Evolutionary conservation across 345 rosid genomes (phyloP), one percentile per base, ranked within the genome.

Genomic region (Toxicodendron radicans): DNA sequence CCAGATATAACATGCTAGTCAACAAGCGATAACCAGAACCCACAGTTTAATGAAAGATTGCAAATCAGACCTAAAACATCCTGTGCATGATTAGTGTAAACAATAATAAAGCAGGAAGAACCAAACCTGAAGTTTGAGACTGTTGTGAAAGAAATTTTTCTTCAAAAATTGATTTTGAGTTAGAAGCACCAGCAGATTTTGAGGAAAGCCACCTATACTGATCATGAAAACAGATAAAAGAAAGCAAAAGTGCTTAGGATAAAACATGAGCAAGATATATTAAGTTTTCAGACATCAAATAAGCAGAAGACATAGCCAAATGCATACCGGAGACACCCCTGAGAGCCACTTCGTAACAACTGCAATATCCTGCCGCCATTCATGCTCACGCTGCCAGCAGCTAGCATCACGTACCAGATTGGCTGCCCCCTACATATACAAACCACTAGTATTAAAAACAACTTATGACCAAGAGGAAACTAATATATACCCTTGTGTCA

Each of bases 151-250:
- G 92, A 73, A 93, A 95, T 79, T 93, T 95, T 84, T 95, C 99
- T 88, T 93, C 99, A 74, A 95, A 91, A 64, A 89, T 84, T 75
- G 98, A 89, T 82, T 89, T 91, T 27, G 89, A 59, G 77, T 79
- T 90, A 59, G 88, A 62, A 21, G 81, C 75, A 82, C 81, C 73
- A 80, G 85, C 84, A 61, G 97, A 87, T 85, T 91, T 93, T 75
- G 97, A 88, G 72, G 99, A 95, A 83, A 95, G 91, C 99, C 99
- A 93, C 93, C 93, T 90, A 87, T 95, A 95, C 99, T 95, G 97
- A 82, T 80, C 84, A 76, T 80, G 56, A 24, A 71, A 53, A 82
- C 68, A 83, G 69, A 62, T 27, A 60, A 84, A 74, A 72, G 64
- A 81, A 65, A 57, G 20, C 49, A 20, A 54, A 63, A 71, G 64